Conservation (phyloP, 2,329 filamentous ascomycete species). For the Botrytis sinoallii region DNA sequence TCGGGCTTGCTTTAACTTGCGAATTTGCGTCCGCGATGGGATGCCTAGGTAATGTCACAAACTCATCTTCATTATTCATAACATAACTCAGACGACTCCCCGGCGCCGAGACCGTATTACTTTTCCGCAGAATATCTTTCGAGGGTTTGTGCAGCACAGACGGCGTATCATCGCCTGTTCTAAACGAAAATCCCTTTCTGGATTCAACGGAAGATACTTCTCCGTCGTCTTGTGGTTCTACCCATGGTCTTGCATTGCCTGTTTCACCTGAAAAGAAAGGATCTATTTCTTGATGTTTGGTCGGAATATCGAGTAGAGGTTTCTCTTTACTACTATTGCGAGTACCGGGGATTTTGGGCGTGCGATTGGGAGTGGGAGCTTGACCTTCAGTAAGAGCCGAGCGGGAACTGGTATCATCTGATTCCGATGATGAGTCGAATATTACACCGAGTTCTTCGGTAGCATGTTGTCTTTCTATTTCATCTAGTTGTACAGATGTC, state of each 20-base stretch:
- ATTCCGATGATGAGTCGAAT: slow-evolving; percentile 26
- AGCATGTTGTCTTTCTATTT: slow-evolving; percentile 19
- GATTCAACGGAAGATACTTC: neutral
- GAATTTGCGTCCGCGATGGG: neutral
- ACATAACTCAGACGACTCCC: slow-evolving; percentile 10
- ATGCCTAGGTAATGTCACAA: neutral
- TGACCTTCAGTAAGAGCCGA: neutral
- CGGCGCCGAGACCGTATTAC: neutral
- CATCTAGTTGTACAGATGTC: slow-evolving; percentile 21
- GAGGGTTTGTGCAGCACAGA: neutral
- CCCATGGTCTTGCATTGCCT: neutral
- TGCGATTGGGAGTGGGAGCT: neutral
- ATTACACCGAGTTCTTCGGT: slow-evolving; percentile 20
- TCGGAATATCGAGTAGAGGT: slow-evolving; percentile 24
- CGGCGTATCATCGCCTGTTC: slow-evolving; percentile 30
- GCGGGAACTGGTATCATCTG: slow-evolving; percentile 22
- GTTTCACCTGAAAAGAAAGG: neutral
- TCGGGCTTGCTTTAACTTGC: neutral
- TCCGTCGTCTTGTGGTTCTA: neutral
- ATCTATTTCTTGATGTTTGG: neutral
- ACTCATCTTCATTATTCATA: slow-evolving; percentile 11
- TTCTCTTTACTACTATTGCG: slow-evolving; percentile 20
- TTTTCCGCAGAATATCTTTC: neutral
- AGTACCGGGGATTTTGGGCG: too few species aligned
- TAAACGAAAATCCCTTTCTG: slow-evolving; percentile 31